Evolutionary conservation across 768 basidiomycete genomes (phyloP).

Genomic region (Nevesoporus exiguus): DNA sequence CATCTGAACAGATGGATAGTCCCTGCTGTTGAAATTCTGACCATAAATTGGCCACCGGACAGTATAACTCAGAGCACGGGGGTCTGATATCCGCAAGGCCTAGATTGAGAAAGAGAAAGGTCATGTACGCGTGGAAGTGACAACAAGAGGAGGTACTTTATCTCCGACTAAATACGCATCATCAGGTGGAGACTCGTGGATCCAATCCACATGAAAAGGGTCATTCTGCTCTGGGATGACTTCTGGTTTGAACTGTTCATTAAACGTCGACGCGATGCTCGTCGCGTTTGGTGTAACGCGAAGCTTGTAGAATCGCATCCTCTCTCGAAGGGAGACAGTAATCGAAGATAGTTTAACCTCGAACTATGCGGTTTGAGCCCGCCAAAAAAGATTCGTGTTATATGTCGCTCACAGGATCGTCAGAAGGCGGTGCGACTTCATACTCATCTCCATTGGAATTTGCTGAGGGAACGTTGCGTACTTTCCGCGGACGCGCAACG

Average conservation of each 20-base stretch:
- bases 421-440: slow-evolving; percentile 42
- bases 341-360: slow-evolving; percentile 74
- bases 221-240: slow-evolving; percentile 85
- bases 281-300: slow-evolving; percentile 69
- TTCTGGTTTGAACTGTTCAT: slow-evolving; percentile 80
- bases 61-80: slow-evolving; percentile 62
- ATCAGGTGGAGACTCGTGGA: slow-evolving; percentile 51
- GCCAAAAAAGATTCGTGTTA: neutral
- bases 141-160: slow-evolving; percentile 40
- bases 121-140: slow-evolving; percentile 1
- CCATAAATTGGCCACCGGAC: slow-evolving; percentile 81
- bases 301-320: slow-evolving; percentile 85
- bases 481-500: slow-evolving; percentile 53
- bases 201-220: slow-evolving; percentile 82
- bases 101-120: slow-evolving; percentile 28
- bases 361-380: slow-evolving; percentile 44
- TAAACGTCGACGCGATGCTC: slow-evolving; percentile 71
- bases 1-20: slow-evolving; percentile 68
- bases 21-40: slow-evolving; percentile 77
- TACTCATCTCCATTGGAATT: slow-evolving; percentile 48
- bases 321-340: slow-evolving; percentile 66
- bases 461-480: slow-evolving; percentile 20
- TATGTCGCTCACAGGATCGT: slow-evolving; percentile 54
- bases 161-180: slow-evolving; percentile 59
- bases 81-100: slow-evolving; percentile 71